Evolutionary conservation across 2,329 filamentous ascomycete genomes (phyloP).

Genomic region (Emydomyces testavorans): DNA sequence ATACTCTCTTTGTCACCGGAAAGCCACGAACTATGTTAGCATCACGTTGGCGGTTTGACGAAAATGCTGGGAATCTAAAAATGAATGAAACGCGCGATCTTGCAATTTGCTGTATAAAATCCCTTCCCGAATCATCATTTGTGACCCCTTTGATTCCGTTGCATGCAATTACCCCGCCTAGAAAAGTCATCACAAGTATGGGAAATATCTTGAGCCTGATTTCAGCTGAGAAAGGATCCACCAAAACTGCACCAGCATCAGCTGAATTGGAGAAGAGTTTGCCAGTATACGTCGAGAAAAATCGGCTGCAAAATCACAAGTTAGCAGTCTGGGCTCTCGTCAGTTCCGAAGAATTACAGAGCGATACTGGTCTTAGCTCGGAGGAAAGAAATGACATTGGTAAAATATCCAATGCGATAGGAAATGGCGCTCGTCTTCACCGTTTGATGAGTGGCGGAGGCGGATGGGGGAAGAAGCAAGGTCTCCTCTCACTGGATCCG

Average conservation of each 20-base stretch:
- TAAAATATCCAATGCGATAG: slow-evolving; percentile 22
- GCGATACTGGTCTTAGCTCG: neutral
- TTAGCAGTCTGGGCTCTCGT: slow-evolving; percentile 35
- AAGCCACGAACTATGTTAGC: slow-evolving; percentile 32
- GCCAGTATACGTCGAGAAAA: slow-evolving; percentile 30
- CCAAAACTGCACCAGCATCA: slow-evolving; percentile 30
- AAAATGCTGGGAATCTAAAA: slow-evolving; percentile 17
- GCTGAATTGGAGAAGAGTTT: slow-evolving; percentile 33
- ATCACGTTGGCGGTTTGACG: slow-evolving; percentile 26
- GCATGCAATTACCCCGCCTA: slow-evolving; percentile 28
- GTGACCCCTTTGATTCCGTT: slow-evolving; percentile 26
- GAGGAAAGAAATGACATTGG: slow-evolving; percentile 12
- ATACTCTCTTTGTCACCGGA: slow-evolving; percentile 34
- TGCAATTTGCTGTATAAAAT: slow-evolving; percentile 24
- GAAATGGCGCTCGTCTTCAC: slow-evolving; percentile 29
- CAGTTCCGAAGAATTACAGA: slow-evolving; percentile 15
- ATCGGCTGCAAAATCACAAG: slow-evolving; percentile 28
- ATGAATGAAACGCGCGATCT: slow-evolving; percentile 24
- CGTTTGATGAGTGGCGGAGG: slow-evolving; percentile 36
- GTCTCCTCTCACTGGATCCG: slow-evolving; percentile 34
- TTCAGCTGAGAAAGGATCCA: slow-evolving; percentile 24
- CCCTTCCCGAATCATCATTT: slow-evolving; percentile 14
- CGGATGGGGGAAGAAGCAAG: slow-evolving; percentile 38
- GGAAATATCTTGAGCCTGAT: slow-evolving; percentile 35
- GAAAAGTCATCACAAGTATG: slow-evolving; percentile 33